These are phyloP conservation scores for Ascochyta fabae DNA, from an alignment of 2,329 filamentous ascomycete genomes.

Conservation along the genomic window DNA sequence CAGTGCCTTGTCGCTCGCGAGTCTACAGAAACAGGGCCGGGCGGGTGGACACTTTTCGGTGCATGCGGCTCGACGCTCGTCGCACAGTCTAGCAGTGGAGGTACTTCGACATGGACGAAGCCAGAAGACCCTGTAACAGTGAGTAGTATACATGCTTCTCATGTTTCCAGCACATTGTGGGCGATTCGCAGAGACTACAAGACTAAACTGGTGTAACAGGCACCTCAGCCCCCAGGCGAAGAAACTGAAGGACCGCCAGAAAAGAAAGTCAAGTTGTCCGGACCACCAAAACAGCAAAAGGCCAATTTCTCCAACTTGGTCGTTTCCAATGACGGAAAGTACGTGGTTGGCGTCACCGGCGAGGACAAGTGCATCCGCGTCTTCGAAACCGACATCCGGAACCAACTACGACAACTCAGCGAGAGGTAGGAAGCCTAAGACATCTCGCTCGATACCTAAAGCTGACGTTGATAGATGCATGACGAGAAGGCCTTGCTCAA, in stretches of 20 bases:
- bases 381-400: slow-evolving; percentile 70
- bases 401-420: slow-evolving; percentile 70
- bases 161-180: background rate
- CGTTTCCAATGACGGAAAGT: slow-evolving; percentile 66
- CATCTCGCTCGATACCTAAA: background rate
- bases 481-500: slow-evolving; percentile 85
- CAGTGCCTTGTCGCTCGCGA: slow-evolving; percentile 47
- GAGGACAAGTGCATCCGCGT: slow-evolving; percentile 92
- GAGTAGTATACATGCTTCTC: slow-evolving; percentile 21
- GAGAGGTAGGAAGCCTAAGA: slow-evolving; percentile 63
- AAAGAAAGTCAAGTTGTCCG: slow-evolving; percentile 52
- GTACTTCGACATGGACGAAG: slow-evolving; percentile 38
- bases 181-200: background rate
- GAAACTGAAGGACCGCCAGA: slow-evolving; percentile 46
- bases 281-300: slow-evolving; percentile 40
- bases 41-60: slow-evolving; percentile 67
- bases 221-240: slow-evolving; percentile 22
- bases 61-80: slow-evolving; percentile 76
- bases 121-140: slow-evolving; percentile 29
- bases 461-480: slow-evolving; percentile 66
- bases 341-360: slow-evolving; percentile 80
- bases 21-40: slow-evolving; percentile 11
- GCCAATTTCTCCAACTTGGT: slow-evolving; percentile 74
- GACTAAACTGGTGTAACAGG: slow-evolving; percentile 26
- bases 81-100: slow-evolving; percentile 46